Percentiles rank a stretch among this genome's conserved stretches.
Evolutionary conservation across 768 basidiomycete species (phyloP).

Genomic region (Phaeotremella fagi): DNA sequence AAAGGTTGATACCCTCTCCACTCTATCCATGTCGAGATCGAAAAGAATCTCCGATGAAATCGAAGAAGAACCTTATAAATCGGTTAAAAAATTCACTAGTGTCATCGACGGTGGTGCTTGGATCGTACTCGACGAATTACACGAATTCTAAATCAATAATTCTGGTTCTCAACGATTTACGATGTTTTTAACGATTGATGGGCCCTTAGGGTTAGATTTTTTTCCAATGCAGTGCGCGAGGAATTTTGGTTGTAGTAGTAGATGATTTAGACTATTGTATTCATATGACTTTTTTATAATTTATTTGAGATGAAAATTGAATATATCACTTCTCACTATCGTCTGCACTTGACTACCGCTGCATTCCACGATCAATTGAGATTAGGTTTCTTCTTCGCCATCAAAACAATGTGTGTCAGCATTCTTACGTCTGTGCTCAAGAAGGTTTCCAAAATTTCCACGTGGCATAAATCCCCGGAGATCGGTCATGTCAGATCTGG

Average conservation of each 20-base stretch:
- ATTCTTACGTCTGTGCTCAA: too few relatives aligned
- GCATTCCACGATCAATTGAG: too few relatives aligned
- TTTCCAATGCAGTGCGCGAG: not conserved
- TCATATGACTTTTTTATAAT: not conserved
- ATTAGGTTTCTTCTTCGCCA: too few relatives aligned
- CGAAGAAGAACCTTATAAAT: not conserved
- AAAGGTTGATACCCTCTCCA: not conserved
- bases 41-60: not conserved
- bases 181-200: not conserved
- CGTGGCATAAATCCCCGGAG: too few relatives aligned
- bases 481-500: too few relatives aligned
- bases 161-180: not conserved
- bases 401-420: too few relatives aligned
- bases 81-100: not conserved
- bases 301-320: not conserved
- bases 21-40: not conserved
- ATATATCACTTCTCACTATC: too few relatives aligned
- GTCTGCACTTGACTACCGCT: too few relatives aligned
- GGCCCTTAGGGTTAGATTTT: too few relatives aligned
- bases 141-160: not conserved
- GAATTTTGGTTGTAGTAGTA: not conserved
- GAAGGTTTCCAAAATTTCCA: too few relatives aligned
- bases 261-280: not conserved
- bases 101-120: conserved; percentile 3
- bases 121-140: not conserved